A percentile compares a stretch with the other conserved stretches of the same genome.
Conservation (phyloP, 2,329 filamentous ascomycete genomes). For the Pseudogymnoascus sp. region DNA sequence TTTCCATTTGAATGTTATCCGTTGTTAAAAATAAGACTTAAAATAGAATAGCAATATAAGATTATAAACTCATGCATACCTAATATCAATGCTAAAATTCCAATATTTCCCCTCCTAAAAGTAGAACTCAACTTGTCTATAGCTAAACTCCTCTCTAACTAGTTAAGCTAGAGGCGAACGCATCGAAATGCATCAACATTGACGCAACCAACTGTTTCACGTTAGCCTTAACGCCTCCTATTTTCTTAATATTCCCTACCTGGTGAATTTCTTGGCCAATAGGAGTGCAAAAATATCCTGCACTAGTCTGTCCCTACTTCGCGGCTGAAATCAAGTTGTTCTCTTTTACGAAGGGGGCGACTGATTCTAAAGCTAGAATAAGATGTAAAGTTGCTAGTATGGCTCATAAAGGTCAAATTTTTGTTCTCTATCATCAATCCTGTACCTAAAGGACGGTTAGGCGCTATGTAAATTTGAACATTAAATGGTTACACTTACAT, state of each 20-base stretch:
- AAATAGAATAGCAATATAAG: too few relatives aligned
- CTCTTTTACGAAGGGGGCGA: not conserved
- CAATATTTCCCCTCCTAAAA: too few relatives aligned
- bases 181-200: not conserved
- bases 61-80: too few relatives aligned
- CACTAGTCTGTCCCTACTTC: not conserved
- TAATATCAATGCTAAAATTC: too few relatives aligned
- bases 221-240: not conserved
- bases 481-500: not conserved
- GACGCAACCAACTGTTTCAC: not conserved
- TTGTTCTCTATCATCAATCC: too few relatives aligned
- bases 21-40: too few relatives aligned
- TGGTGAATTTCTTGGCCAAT: not conserved
- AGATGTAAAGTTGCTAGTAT: too few relatives aligned
- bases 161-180: not conserved
- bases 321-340: not conserved
- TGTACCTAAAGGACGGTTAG: not conserved
- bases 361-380: not conserved
- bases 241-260: not conserved
- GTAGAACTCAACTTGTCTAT: too few relatives aligned
- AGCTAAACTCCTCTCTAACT: too few relatives aligned
- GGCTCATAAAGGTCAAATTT: too few relatives aligned
- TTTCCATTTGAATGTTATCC: too few relatives aligned
- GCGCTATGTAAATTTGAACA: not conserved
- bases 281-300: not conserved